Base-by-base conservation (phyloP, 164 flowering plant genomes). In the Magnolia changhungtana region DNA sequence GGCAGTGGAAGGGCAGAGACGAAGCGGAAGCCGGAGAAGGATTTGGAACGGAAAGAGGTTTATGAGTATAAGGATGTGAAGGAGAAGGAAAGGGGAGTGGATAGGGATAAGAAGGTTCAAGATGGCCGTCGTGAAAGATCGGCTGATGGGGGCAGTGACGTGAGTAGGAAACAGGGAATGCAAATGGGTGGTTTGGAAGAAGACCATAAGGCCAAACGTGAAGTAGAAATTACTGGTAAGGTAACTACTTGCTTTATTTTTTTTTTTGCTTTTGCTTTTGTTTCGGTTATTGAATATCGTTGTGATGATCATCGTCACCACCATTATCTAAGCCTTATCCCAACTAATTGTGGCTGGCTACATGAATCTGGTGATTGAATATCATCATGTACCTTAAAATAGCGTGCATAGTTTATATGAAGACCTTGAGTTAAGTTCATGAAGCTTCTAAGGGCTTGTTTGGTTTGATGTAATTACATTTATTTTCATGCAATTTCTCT, bases 141-240 rank as follows among this genome's bases (percentile, higher is more conserved):
- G n/a, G 71, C 67, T 50, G 83, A 81, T 69, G 74, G 10, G 29
- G 82, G 72, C 29, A 77, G 51, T 63, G 90, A 85, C 77, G 68
- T 55, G 14, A 80, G 76, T 72, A 83, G 82, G 81, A 86, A 84
- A 77, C 85, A 81, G 51, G 85, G 73, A 67, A 50, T 74, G 2
- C 79, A 77, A 24, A 51, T 50, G 9, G 82, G 71, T 24, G 85
- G 74, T 72, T 45, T 24, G 67, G 75, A 71, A 18, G 87, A 80
- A 50, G 88, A 83, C 1, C 79, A 70, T 67, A 81, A 67, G 7
- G 79, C 55, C 23, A 88, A 84, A 75, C 78, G 65, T 4, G 78
- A 76, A 21, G 75, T 75, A 65, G 86, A 80, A 81, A 88, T 81
- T 83, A 76, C 82, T 78, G 94, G 93, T 90, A 88, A 87, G 87